Evolutionary conservation across 805 yeast genomes (phyloP).

Genomic region (Candida silvicultrix): DNA sequence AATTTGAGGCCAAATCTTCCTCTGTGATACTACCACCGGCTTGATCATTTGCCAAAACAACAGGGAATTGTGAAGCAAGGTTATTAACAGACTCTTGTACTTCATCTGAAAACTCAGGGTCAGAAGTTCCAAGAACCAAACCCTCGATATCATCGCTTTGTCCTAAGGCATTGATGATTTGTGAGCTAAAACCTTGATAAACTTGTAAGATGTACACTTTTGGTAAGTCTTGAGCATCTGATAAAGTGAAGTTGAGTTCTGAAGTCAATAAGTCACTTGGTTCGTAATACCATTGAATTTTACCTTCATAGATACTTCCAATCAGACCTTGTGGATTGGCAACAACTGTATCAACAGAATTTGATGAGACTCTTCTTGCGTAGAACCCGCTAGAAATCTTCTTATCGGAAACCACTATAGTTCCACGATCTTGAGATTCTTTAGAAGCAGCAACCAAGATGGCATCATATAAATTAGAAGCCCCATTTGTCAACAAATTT

Average conservation of each 20-base stretch:
- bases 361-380: conserved; percentile 43
- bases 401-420: conserved; percentile 40
- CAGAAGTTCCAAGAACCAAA: conserved; percentile 39
- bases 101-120: conserved; percentile 34
- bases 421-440: conserved; percentile 35
- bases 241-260: conserved; percentile 7
- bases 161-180: conserved; percentile 27
- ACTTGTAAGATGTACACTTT: conserved; percentile 37
- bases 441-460: conserved; percentile 37
- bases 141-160: conserved; percentile 31
- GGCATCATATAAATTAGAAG: conserved; percentile 45
- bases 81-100: conserved; percentile 28
- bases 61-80: conserved; percentile 31
- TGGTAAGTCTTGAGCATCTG: conserved; percentile 9
- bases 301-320: conserved; percentile 41
- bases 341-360: conserved; percentile 35
- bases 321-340: conserved; percentile 39
- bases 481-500: conserved; percentile 43
- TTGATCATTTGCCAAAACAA: conserved; percentile 32
- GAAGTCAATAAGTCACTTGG: conserved; percentile 3
- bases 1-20: conserved; percentile 12
- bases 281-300: conserved; percentile 30
- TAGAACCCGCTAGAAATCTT: conserved; percentile 41
- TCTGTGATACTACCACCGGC: background rate
- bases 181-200: conserved; percentile 37